Conservation (phyloP, 139 green algal genomes). For the Chlorella sp. region DNA sequence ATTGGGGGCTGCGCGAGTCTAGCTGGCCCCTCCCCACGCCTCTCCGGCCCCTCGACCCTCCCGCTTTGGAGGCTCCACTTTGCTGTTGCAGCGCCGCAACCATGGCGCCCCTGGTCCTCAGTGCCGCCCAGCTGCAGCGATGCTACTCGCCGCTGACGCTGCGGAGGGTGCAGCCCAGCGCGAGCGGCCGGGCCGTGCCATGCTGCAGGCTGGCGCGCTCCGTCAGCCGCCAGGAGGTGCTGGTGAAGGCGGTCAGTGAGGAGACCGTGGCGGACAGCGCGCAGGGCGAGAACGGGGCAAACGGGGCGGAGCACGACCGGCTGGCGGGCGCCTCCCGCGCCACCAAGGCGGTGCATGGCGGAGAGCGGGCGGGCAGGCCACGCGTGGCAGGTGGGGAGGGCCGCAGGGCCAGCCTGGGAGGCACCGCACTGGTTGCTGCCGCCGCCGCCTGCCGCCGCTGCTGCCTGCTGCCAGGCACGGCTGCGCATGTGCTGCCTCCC, state of each 20-base stretch:
- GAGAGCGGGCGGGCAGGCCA: conserved; percentile 87
- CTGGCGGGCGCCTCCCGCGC: conserved; percentile 15
- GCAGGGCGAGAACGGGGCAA: background rate
- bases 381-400: conserved; percentile 57
- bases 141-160: no score
- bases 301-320: conserved; percentile 1
- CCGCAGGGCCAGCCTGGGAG: background rate
- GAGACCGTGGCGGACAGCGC: conserved; percentile 7
- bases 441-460: background rate
- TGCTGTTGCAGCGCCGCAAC: background rate
- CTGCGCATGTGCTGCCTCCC: background rate
- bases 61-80: no score
- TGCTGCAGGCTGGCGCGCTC: conserved; percentile 23
- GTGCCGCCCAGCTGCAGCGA: conserved; percentile 6
- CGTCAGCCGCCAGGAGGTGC: conserved; percentile 13
- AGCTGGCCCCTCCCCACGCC: background rate
- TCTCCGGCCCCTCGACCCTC: background rate
- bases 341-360: conserved; percentile 72
- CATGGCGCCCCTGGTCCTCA: conserved; percentile 27
- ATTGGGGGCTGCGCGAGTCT: no score
- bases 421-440: background rate
- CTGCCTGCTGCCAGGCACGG: background rate
- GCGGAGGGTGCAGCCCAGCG: no score
- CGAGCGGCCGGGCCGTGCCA: conserved; percentile 13
- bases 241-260: conserved; percentile 24